Base-by-base conservation (phyloP, 192 early-diverging fungal species). In the Entrophospora sp. region DNA sequence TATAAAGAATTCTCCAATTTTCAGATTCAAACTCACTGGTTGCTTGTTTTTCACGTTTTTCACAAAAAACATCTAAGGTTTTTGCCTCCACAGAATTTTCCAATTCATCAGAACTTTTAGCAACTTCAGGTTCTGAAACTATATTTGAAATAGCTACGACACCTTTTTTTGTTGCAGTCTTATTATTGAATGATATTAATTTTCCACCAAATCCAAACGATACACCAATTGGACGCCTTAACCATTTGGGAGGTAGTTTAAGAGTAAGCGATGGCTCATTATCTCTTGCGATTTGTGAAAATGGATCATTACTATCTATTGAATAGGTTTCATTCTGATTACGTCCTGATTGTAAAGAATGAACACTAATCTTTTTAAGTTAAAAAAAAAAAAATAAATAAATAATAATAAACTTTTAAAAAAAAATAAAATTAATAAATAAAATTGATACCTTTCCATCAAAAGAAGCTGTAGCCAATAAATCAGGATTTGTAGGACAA, bases 401-500 rank as follows among this genome's bases (percentile, higher is more conserved):
- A 24, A 14, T 25, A 36, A 51, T 35, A 3, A 55, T 10, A 48
- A 57, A 40, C 2, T 55, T 22, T 7, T 30, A 5, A 4, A 5
- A 2, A 20, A 40, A 2, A 30, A 20, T 12, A 16, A 22, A 30
- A 3, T 27, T 25, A n/a, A 35, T 22, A 34, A 38, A 40, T 32
- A n/a, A 12, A 35, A 8, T 25, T n/a, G 42, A 10, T 74, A 83
- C 77, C 71, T 86, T 84, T 20, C 94, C 94, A 72, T 98, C 96
- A 67, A 93, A 98, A 3, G 91, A 92, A 14, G 92, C 85, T 27
- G 88, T 85, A 25, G 85, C 85, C 42, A 93, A 77, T 6, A 95
- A 73, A 64, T 98, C 94, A 27, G 96, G 96, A 72, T 98, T 96
- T 48, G 84, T 71, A 63, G 88, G 87, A 72, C 91, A 95, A 92